Evolutionary conservation across 2,329 filamentous ascomycete species (phyloP).

Genomic region (Acrocalymma vagum): DNA sequence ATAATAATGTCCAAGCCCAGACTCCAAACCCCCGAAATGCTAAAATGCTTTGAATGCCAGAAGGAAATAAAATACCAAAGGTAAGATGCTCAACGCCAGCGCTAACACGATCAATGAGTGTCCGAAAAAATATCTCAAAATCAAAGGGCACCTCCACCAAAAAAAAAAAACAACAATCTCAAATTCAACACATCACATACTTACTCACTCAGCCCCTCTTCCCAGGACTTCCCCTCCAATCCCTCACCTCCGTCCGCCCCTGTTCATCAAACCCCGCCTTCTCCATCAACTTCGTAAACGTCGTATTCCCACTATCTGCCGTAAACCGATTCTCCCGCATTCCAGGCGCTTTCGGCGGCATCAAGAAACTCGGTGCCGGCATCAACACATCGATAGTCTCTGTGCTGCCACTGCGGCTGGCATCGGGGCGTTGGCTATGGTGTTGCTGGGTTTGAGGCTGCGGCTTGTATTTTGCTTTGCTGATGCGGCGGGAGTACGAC

Average conservation of each 20-base stretch:
- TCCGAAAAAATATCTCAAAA: no score
- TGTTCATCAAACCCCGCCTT: slow-evolving; percentile 49
- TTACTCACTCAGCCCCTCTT: no score
- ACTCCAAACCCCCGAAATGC: no score
- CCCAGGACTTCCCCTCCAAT: slow-evolving; percentile 26
- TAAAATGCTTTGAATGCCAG: no score
- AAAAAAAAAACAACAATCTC: no score
- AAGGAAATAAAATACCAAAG: no score
- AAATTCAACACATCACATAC: no score
- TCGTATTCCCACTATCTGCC: slow-evolving; percentile 41
- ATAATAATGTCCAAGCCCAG: no score
- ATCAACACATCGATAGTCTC: slow-evolving; percentile 57
- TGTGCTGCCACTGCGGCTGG: slow-evolving; percentile 42
- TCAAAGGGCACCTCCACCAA: no score
- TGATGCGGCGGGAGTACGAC: slow-evolving; percentile 22
- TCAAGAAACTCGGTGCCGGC: slow-evolving; percentile 46
- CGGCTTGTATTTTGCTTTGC: slow-evolving; percentile 15
- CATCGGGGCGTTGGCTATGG: slow-evolving; percentile 8
- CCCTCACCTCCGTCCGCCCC: slow-evolving; percentile 34
- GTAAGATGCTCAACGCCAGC: no score
- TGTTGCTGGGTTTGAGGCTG: slow-evolving; percentile 16
- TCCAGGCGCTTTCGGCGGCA: slow-evolving; percentile 38
- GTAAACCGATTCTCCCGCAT: slow-evolving; percentile 44
- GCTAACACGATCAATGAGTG: no score
- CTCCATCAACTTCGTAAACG: slow-evolving; percentile 54